Conservation (phyloP, 441 rosid species). For the Corymbia citriodora region DNA sequence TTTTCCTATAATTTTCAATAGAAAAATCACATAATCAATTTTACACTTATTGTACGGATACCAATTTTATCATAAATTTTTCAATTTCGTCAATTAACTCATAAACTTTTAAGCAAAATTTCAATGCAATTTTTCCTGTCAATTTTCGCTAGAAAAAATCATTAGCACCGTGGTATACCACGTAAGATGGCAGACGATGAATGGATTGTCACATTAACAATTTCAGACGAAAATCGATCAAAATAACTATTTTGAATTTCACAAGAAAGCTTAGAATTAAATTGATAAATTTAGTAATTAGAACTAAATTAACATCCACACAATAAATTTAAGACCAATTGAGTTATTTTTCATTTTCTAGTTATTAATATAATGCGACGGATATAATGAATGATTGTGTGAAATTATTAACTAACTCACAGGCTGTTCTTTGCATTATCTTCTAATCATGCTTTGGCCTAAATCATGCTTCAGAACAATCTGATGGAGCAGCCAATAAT, state of each 20-base stretch:
- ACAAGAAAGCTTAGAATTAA: fast-evolving
- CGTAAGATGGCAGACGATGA: no score
- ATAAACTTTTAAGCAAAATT: neutral
- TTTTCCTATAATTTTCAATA: neutral
- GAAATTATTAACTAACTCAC: neutral
- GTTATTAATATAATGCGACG: neutral
- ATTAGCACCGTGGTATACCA: no score
- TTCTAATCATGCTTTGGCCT: neutral
- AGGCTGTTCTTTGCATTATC: neutral
- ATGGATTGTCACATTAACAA: fast-evolving
- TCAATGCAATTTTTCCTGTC: neutral
- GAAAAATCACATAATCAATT: neutral
- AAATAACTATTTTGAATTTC: neutral
- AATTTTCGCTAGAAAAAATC: no score
- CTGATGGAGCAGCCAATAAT: neutral
- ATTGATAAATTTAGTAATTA: neutral
- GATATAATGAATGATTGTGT: neutral
- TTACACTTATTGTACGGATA: neutral
- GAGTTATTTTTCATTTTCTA: neutral
- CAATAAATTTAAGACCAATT: neutral
- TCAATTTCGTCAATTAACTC: fast-evolving
- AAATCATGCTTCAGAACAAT: neutral
- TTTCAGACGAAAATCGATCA: fast-evolving
- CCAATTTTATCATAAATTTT: neutral
- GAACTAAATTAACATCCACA: fast-evolving